phyloP scores from a whole-genome alignment of 768 basidiomycete genomes.

The Dioszegia aurantiaca region DNA sequence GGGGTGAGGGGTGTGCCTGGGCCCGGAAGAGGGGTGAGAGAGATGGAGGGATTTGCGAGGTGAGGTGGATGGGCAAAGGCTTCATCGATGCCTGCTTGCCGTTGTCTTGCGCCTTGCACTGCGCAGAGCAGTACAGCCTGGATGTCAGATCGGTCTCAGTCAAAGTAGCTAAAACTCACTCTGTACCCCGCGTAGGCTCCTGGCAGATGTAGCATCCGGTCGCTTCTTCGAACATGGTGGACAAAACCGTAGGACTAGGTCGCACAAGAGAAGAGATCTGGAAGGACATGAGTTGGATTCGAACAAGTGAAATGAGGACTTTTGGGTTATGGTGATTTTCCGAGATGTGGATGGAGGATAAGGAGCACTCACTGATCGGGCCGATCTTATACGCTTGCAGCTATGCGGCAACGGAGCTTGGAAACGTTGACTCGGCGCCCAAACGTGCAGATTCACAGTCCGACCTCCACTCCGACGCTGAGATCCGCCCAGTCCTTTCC shows the following conservation, averaged over 20 bases:
- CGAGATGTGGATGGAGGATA: background rate
- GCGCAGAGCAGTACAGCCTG: constrained; percentile 47
- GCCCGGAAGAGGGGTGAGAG: constrained; percentile 37
- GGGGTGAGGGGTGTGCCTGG: constrained; percentile 28
- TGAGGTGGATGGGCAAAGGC: constrained; percentile 29
- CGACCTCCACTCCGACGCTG: too few species aligned
- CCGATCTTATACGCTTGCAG: too few species aligned
- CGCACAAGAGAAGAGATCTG: constrained; percentile 4
- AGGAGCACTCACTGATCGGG: too few species aligned
- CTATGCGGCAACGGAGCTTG: too few species aligned
- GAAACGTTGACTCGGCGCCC: too few species aligned
- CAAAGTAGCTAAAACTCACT: constrained; percentile 26
- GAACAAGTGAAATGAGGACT: background rate
- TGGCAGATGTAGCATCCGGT: constrained; percentile 45
- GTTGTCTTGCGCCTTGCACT: constrained; percentile 40
- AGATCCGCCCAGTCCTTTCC: background rate
- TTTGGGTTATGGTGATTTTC: background rate
- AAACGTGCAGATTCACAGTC: too few species aligned
- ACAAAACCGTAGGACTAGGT: constrained; percentile 3
- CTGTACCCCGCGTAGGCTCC: constrained; percentile 27
- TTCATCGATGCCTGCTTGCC: constrained; percentile 24
- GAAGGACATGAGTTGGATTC: constrained; percentile 7
- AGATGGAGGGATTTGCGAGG: constrained; percentile 30
- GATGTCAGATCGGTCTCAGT: constrained; percentile 10
- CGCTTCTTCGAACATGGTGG: constrained; percentile 47